A percentile compares a stretch with the other conserved stretches of the same genome.
Conservation (phyloP, 2,329 filamentous ascomycete species). For the Coniosporium tulheliwenetii region DNA sequence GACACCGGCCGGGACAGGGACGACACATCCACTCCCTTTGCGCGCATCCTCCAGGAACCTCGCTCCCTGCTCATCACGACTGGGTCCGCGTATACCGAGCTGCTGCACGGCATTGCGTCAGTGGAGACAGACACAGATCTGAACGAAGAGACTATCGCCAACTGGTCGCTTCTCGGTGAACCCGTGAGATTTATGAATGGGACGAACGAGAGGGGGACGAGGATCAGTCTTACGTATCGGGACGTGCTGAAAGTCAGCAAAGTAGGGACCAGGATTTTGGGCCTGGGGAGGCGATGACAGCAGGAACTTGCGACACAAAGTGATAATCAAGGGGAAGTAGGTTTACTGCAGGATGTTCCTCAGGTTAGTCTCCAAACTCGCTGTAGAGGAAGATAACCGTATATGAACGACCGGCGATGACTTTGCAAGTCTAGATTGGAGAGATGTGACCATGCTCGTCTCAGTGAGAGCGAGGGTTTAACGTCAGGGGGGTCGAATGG, state of each 20-base stretch:
- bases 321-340: too few species aligned
- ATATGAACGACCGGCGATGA: too few species aligned
- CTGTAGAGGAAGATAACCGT: too few species aligned
- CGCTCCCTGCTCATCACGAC: constrained; percentile 64
- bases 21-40: constrained; percentile 6
- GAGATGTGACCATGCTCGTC: too few species aligned
- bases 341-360: too few species aligned
- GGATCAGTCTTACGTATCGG: constrained; percentile 66
- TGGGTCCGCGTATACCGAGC: constrained; percentile 49
- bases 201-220: constrained; percentile 39
- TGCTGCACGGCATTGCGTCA: constrained; percentile 61
- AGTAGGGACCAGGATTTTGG: constrained; percentile 51
- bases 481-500: too few species aligned
- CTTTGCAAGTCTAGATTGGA: too few species aligned
- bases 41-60: constrained; percentile 66
- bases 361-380: too few species aligned
- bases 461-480: too few species aligned
- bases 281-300: constrained; percentile 8
- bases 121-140: constrained; percentile 50
- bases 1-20: not conserved
- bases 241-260: constrained; percentile 76
- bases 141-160: constrained; percentile 39
- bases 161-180: constrained; percentile 53
- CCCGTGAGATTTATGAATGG: constrained; percentile 30
- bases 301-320: too few species aligned